phyloP scores from a whole-genome alignment of 179 eudicot species.

The Amaranthus tricolor region DNA sequence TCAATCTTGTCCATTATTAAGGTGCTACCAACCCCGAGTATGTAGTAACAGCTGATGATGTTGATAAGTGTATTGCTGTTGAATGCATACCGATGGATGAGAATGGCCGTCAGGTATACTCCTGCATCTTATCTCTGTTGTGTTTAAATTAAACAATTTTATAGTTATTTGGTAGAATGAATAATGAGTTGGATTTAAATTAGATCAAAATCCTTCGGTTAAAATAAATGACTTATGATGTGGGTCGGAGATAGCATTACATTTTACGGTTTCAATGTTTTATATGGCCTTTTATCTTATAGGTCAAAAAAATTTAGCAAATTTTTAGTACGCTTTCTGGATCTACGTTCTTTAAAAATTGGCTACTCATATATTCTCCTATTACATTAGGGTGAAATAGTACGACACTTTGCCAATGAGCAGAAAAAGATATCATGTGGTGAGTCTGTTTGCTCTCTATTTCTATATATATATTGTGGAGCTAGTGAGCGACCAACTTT shows the following conservation, averaged over 20 bases:
- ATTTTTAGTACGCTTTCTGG: background rate
- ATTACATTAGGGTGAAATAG: constrained; percentile 68
- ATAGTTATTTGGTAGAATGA: too few species aligned
- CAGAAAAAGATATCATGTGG: constrained; percentile 90
- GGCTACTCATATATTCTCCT: background rate
- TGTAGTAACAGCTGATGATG: constrained; percentile 91
- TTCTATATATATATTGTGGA: constrained; percentile 1
- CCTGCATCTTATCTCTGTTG: constrained; percentile 3
- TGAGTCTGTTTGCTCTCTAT: constrained; percentile 34
- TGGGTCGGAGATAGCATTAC: background rate
- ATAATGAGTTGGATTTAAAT: too few species aligned
- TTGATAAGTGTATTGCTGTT: constrained; percentile 83
- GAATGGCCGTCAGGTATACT: constrained; percentile 75
- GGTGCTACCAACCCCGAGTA: constrained; percentile 97
- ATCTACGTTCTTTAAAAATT: background rate
- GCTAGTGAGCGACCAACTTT: background rate
- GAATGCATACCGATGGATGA: constrained; percentile 99
- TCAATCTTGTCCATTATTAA: constrained; percentile 31
- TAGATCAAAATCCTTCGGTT: too few species aligned
- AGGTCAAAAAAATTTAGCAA: background rate
- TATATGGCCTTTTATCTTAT: background rate
- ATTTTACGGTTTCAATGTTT: background rate
- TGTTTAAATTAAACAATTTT: too few species aligned
- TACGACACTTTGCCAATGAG: constrained; percentile 75
- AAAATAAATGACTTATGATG: background rate